Evolutionary conservation across 257 asterid species (phyloP).

Genomic region (Solanum arcanum): DNA sequence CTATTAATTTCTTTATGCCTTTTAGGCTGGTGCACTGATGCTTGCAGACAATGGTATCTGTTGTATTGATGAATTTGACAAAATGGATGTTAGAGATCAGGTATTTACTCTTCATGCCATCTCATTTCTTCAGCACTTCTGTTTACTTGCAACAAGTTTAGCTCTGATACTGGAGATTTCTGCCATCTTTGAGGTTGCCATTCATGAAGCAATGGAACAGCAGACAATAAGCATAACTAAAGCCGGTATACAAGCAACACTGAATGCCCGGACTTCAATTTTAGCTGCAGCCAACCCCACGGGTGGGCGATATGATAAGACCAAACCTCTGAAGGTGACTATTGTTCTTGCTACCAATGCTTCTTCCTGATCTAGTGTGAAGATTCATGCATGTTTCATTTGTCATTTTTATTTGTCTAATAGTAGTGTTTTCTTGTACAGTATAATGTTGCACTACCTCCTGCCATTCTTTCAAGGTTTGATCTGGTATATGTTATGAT

Average conservation of each 20-base stretch:
- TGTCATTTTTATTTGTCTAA: background rate
- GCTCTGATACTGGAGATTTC: background rate
- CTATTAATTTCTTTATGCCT: background rate
- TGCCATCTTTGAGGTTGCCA: slow-evolving; percentile 65
- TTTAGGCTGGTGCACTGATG: slow-evolving; percentile 99
- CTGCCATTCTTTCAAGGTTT: slow-evolving; percentile 97
- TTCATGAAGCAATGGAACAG: slow-evolving; percentile 99
- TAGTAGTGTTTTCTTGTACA: slow-evolving; percentile 21
- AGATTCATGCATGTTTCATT: background rate
- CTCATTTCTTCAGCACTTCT: background rate
- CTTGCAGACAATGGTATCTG: slow-evolving; percentile 98
- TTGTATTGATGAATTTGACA: slow-evolving; percentile 97
- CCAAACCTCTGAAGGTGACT: slow-evolving; percentile 90
- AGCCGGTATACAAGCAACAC: slow-evolving; percentile 98
- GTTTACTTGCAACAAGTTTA: background rate
- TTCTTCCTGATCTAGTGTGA: background rate
- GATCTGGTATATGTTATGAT: slow-evolving; percentile 97
- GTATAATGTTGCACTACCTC: slow-evolving; percentile 99
- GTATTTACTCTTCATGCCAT: slow-evolving; percentile 17
- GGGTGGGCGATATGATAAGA: slow-evolving; percentile 97
- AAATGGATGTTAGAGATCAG: slow-evolving; percentile 98
- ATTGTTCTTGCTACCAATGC: background rate
- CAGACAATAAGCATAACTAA: slow-evolving; percentile 99
- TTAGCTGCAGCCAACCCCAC: slow-evolving; percentile 98
- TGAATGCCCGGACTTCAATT: slow-evolving; percentile 96